Base-by-base conservation (phyloP, 805 yeast species). In the Suhomyces vadensis region DNA sequence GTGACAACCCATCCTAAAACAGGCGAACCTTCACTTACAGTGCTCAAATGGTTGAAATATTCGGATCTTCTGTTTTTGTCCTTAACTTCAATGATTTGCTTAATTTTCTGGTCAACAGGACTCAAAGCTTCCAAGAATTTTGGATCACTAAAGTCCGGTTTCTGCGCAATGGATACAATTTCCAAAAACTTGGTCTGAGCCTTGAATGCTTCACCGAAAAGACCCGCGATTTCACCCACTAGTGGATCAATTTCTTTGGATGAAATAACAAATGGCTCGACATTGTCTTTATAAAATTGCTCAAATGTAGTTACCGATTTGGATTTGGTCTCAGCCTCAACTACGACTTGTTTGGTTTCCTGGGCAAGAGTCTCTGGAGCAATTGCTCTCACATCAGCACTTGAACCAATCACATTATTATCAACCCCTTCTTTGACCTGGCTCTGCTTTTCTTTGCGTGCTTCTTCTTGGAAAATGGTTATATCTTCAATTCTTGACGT, bases 401-500 rank as follows among this genome's bases (percentile, higher is more conserved):
- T 41, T 16, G 35, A 19, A n/a, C 9, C 27, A 9, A 6, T 14
- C n/a, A n/a, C n/a, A 14, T 24, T 37, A 31, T 20, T 6, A 9
- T 29, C 31, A 21, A 35, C 31, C 25, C 10, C 26, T 35, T 14
- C 39, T 16, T 24, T n/a, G 19, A n/a, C 20, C 13, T 16, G 11
- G 31, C 17, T 16, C 22, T 35, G 17, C 37, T 16, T 41, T 27
- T 39, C 39, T 29, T 67, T 69, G 41, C 71, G 57, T 38, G 78
- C 73, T 29, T 79, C 81, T 54, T 83, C 87, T 60, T 88, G 95
- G 62, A 77, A 83, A 42, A 85, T 76, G 23, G 95, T 87, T 37
- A 90, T 82, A 63, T 90, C 97, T 59, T 90, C 97, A 54, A 90
- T 79, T 39, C 97, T 81, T 5, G 96, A 84, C 7, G 97, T 88